phyloP scores from a whole-genome alignment of 352 stramenopile genomes.

The Globisporangium viniferum region DNA sequence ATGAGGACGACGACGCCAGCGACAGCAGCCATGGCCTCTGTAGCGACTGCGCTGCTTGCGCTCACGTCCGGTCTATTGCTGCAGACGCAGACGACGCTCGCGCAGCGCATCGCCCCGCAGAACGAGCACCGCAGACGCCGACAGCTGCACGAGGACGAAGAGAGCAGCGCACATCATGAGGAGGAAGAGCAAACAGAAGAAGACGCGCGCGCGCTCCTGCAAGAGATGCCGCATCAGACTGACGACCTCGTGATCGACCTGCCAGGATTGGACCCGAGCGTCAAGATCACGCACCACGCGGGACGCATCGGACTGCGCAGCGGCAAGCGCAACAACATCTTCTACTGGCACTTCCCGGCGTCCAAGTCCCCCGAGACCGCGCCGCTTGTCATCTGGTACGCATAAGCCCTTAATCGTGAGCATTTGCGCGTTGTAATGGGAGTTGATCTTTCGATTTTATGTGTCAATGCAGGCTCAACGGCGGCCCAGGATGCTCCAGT shows the following conservation, averaged over 20 bases:
- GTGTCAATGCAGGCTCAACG: slow-evolving; percentile 54
- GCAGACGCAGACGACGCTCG: slow-evolving; percentile 8
- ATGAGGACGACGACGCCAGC: slow-evolving; percentile 11
- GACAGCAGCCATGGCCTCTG: background rate
- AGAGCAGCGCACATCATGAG: background rate
- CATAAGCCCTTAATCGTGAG: too few relatives aligned
- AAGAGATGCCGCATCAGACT: background rate
- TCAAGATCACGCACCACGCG: slow-evolving; percentile 64
- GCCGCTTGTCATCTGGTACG: slow-evolving; percentile 71
- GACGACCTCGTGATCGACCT: slow-evolving; percentile 48
- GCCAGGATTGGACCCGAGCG: slow-evolving; percentile 45
- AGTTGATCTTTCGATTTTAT: background rate
- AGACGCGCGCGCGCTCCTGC: background rate
- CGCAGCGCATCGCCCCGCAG: slow-evolving; percentile 29
- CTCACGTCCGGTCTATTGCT: background rate
- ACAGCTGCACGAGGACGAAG: slow-evolving; percentile 10
- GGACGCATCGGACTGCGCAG: slow-evolving; percentile 52
- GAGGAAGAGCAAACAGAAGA: slow-evolving; percentile 2
- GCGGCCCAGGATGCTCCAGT: slow-evolving; percentile 78
- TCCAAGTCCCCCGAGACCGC: slow-evolving; percentile 38
- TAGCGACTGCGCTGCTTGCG: slow-evolving; percentile 1
- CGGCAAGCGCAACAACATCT: slow-evolving; percentile 52
- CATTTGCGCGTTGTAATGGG: too few relatives aligned
- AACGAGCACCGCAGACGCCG: slow-evolving; percentile 12
- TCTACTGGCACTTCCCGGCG: slow-evolving; percentile 81